A percentile compares a stretch with the other conserved stretches of the same genome.
These are phyloP conservation scores for Rehmannia glutinosa DNA, from an alignment of 257 asterid species.

Conservation along the genomic window DNA sequence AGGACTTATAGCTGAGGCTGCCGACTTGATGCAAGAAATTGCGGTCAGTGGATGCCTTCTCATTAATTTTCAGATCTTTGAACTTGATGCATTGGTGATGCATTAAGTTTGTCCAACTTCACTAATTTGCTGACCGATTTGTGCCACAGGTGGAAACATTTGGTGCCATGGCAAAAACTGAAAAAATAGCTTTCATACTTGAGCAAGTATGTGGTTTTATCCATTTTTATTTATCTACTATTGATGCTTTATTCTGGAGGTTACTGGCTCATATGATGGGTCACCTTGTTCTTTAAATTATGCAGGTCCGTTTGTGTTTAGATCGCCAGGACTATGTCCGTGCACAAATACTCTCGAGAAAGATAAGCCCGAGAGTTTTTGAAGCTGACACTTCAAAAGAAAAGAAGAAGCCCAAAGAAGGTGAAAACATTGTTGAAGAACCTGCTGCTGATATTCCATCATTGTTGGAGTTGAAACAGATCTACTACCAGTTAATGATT, in stretches of 20 bases:
- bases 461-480: constrained; percentile 76
- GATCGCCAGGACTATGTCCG: constrained; percentile 93
- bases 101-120: neutral
- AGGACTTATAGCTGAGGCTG: constrained; percentile 86
- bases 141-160: constrained; percentile 78
- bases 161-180: constrained; percentile 98
- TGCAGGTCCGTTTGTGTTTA: constrained; percentile 87
- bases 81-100: neutral
- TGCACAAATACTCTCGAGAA: constrained; percentile 94
- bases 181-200: constrained; percentile 89
- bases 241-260: neutral
- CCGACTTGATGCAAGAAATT: constrained; percentile 97
- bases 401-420: constrained; percentile 88
- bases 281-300: neutral
- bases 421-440: constrained; percentile 77
- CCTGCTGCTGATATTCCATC: constrained; percentile 95
- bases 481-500: constrained; percentile 64
- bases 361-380: constrained; percentile 94
- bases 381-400: constrained; percentile 85
- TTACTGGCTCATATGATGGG: constrained; percentile 8
- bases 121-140: neutral
- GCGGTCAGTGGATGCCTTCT: constrained; percentile 55
- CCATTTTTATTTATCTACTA: neutral
- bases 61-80: neutral
- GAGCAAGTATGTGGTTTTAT: constrained; percentile 60